A percentile compares a stretch with the other conserved stretches of the same genome.
These are phyloP conservation scores for Epichloe hybrida DNA, from an alignment of 2,329 filamentous ascomycete genomes.

Conservation along the genomic window DNA sequence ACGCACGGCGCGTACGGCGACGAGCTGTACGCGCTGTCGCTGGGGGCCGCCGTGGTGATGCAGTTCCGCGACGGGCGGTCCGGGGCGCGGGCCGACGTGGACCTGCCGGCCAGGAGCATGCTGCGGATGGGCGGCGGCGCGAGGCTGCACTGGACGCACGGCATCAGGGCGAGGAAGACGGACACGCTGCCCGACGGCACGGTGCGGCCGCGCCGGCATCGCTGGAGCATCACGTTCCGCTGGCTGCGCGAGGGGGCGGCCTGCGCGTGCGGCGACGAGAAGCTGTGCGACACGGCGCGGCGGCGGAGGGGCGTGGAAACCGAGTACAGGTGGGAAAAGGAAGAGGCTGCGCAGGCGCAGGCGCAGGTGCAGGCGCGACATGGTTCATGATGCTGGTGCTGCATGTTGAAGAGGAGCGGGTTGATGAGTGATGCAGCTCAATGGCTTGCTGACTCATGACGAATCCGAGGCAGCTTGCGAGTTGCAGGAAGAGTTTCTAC, in stretches of 20 bases:
- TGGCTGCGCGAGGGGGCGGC: slow-evolving; percentile 33
- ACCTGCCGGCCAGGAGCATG: slow-evolving; percentile 35
- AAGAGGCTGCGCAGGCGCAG: no score
- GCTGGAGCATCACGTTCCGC: slow-evolving; percentile 43
- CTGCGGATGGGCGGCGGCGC: slow-evolving; percentile 36
- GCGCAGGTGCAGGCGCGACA: no score
- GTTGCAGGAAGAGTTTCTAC: no score
- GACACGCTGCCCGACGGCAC: slow-evolving; percentile 33
- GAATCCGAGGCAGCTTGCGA: no score
- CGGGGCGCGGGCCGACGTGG: slow-evolving; percentile 25
- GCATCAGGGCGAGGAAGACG: slow-evolving; percentile 39
- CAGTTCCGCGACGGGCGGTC: slow-evolving; percentile 22
- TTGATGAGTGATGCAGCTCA: no score
- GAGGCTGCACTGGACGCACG: slow-evolving; percentile 41
- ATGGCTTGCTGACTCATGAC: no score
- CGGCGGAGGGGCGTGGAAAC: slow-evolving; percentile 29
- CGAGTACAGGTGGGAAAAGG: slow-evolving; percentile 34
- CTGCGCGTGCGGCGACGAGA: slow-evolving; percentile 36
- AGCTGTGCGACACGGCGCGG: slow-evolving; percentile 39
- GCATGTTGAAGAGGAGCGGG: no score
- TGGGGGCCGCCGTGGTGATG: slow-evolving; percentile 29
- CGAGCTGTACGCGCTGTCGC: slow-evolving; percentile 31
- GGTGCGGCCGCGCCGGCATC: slow-evolving; percentile 26
- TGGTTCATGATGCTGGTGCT: neutral
- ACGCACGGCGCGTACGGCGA: slow-evolving; percentile 34